A percentile compares a stretch with the other conserved stretches of the same genome.
phyloP scores from a whole-genome alignment of 768 basidiomycete genomes.

The Obba rivulosa region DNA sequence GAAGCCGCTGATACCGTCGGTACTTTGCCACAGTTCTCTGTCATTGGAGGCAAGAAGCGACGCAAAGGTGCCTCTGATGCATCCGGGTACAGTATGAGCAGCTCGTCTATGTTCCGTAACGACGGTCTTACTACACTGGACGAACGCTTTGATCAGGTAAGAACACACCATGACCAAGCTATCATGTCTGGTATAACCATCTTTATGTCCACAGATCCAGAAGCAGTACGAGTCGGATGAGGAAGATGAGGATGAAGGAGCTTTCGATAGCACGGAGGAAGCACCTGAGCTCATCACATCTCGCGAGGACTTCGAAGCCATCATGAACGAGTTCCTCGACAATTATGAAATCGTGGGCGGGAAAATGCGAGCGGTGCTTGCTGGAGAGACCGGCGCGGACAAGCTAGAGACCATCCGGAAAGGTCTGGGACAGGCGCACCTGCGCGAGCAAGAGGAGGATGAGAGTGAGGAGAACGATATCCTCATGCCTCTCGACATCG shows the following conservation, averaged over 20 bases:
- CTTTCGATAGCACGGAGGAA: constrained; percentile 46
- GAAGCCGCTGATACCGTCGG: constrained; percentile 82
- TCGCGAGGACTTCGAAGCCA: constrained; percentile 82
- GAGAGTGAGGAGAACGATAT: constrained; percentile 43
- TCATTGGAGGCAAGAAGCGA: constrained; percentile 72
- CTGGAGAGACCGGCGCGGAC: constrained; percentile 65
- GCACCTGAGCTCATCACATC: constrained; percentile 74
- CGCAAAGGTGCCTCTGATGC: constrained; percentile 76
- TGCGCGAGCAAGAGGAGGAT: constrained; percentile 41
- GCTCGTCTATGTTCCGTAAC: constrained; percentile 92
- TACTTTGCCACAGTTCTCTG: constrained; percentile 67
- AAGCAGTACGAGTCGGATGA: constrained; percentile 70
- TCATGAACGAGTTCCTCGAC: constrained; percentile 91
- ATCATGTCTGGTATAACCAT: not conserved
- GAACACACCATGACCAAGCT: constrained; percentile 9
- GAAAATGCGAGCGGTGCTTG: constrained; percentile 73
- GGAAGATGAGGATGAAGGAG: constrained; percentile 35
- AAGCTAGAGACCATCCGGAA: constrained; percentile 78
- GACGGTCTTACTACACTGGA: constrained; percentile 85
- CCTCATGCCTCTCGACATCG: constrained; percentile 33
- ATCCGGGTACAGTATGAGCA: constrained; percentile 96
- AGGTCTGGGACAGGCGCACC: constrained; percentile 67
- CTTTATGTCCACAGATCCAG: constrained; percentile 53
- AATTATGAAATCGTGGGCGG: constrained; percentile 89
- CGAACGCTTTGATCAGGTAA: constrained; percentile 89